Evolutionary conservation across 768 basidiomycete genomes (phyloP), one percentile per base, ranked within the genome.

Genomic region (Hydnum rufescens): DNA sequence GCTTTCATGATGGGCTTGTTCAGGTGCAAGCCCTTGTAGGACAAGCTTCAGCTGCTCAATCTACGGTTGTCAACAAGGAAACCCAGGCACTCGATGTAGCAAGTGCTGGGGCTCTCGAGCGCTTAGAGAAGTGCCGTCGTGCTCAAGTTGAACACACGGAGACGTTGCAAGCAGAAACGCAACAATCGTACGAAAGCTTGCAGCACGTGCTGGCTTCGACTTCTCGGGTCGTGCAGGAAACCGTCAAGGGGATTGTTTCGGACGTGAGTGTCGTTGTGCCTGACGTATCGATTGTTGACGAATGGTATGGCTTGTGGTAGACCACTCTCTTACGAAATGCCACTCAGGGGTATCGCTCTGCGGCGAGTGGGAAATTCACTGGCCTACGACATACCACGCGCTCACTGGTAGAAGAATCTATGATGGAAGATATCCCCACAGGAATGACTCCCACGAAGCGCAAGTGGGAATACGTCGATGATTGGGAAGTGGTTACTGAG

Each of bases 371-470:
- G 13, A 68, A 74, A 29, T 61, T 88, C 4, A 60, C 68, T 3
- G 62, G 68, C 3, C 62, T 82, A 22, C 72, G 73, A 42, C 66
- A 70, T 22, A 29, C 31, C 18, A 32, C 55, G 16, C 23, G n/a
- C 4, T 25, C 28, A 39, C 54, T 56, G 29, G 19, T 57, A 19
- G 50, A 49, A 3, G 51, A 54, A 16, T 57, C 55, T 16, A 53
- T 58, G 4, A 31, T 42, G 28, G 57, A 57, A 13, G 86, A 88
- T 59, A 61, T 66, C 22, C 66, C 81, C 1, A 83, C 79, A 13
- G 86, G 86, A 3, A 65, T 66, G 51, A 89, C 86, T 2, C 87
- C 87, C 32, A 75, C 74, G 44, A 87, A 84, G 68, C 77, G 82
- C 30, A 64, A 65, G 29, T 82, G 81, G 77, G 68, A 79, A 55